Percentiles rank a stretch among this genome's conserved stretches.
Conservation (phyloP, 306 rosid genomes). For the Cucumis sativus region Cucumber_9930_V3 NC_026657.2:30769001-30769500, state of each 20-base stretch:
- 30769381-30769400: conserved; percentile 73
- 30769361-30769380: conserved; percentile 85
- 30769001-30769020: conserved; percentile 28
- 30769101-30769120: conserved; percentile 73
- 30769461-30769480: conserved; percentile 83
- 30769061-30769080: conserved; percentile 53
- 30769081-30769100: conserved; percentile 53
- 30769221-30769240: conserved; percentile 23
- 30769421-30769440: conserved; percentile 87
- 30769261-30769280: conserved; percentile 92
- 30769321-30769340: conserved; percentile 65
- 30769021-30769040: conserved; percentile 70
- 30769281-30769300: conserved; percentile 95
- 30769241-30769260: conserved; percentile 92
- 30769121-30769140: conserved; percentile 61
- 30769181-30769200: conserved; percentile 37
- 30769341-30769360: conserved; percentile 68
- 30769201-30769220: conserved; percentile 42
- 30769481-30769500: conserved; percentile 89
- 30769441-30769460: conserved; percentile 93
- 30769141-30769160: conserved; percentile 89
- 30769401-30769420: conserved; percentile 92
- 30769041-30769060: conserved; percentile 72
- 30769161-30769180: conserved; percentile 64
- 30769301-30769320: conserved; percentile 71